Base-by-base conservation (phyloP, 2,329 filamentous ascomycete species). In the Cryphonectria radicalis region DNA sequence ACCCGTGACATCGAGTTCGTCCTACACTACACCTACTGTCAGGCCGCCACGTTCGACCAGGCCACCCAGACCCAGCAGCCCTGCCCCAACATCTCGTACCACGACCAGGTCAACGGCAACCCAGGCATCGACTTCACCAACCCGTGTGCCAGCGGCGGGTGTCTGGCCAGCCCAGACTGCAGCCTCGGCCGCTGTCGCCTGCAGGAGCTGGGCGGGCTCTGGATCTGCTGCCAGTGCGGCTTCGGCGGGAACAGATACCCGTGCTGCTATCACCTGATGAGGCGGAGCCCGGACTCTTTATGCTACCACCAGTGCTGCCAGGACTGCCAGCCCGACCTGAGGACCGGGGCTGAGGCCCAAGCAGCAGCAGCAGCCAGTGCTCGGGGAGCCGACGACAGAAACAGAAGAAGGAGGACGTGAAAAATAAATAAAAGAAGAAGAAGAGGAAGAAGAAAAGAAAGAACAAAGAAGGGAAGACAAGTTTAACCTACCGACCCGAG, bases 241-340 rank as follows among this genome's bases (percentile, higher is more conserved):
- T 80, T 84, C 7, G 84, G 83, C 8, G 82, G 80, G 6, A 88
- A 88, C 71, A 78, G 79, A 5, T 82, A 82, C 64, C 78, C 80
- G 32, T 84, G 80, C 79, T 88, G 86, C 74, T 77, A 81, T 46
- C 83, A 85, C 72, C 81, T 79, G 68, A 82, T 84, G 81, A 80
- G 79, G 68, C 81, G 80, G 17, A 83, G 83, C 72, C 84, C 85
- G 13, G 83, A 87, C 73, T 84, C 84, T 1, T 83, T 87, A 62
- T 88, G 86, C 77, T 86, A 86, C 73, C 86, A 88, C 71, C 77
- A 79, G n/a, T 82, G 86, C 66, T 88, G 86, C 75, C 77, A 79
- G 55, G 75, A 74, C 4, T 88, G 86, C 72, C 79, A 77, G 62
- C 72, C 80, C 14, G 83, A 86, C 70, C 28, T 19, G 25, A 32